phyloP scores from a whole-genome alignment of 345 rosid genomes.

The Psidium guajava region DNA sequence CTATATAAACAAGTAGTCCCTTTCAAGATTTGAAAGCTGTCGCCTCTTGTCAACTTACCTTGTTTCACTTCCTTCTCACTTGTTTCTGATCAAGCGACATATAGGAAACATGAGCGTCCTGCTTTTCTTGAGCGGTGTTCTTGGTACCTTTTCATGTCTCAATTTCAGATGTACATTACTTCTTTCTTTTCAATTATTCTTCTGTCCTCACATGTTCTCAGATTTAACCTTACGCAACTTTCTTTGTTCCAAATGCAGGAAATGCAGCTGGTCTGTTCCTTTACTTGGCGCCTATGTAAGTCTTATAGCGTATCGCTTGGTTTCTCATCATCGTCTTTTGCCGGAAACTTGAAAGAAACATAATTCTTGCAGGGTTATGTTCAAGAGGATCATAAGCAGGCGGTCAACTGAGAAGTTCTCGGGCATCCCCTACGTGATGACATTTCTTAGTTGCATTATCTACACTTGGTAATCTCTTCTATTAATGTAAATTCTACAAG shows the following conservation, averaged over 20 bases:
- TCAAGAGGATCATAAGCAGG: constrained; percentile 18
- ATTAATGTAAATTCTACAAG: neutral
- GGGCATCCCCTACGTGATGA: constrained; percentile 20
- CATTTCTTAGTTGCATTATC: constrained; percentile 27
- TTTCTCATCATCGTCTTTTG: neutral
- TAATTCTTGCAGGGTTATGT: constrained; percentile 5
- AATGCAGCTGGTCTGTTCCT: neutral
- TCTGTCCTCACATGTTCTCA: neutral
- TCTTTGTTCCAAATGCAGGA: neutral
- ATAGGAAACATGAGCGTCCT: neutral
- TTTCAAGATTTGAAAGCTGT: neutral
- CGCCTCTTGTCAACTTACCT: neutral
- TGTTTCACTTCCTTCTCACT: neutral
- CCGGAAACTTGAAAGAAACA: neutral
- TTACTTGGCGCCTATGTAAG: neutral
- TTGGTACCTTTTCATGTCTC: neutral
- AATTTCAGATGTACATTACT: neutral
- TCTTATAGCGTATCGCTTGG: neutral
- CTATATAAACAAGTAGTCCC: neutral
- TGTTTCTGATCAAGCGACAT: neutral
- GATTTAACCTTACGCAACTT: neutral
- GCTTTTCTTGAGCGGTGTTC: neutral
- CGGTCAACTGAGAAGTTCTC: constrained; percentile 29
- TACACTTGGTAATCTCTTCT: constrained; percentile 23
- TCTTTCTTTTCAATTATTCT: neutral